A percentile compares a stretch with the other conserved stretches of the same genome.
These are phyloP conservation scores for Allantophomopsis lycopodina DNA, from an alignment of 2,329 filamentous ascomycete genomes.

Conservation along the genomic window DNA sequence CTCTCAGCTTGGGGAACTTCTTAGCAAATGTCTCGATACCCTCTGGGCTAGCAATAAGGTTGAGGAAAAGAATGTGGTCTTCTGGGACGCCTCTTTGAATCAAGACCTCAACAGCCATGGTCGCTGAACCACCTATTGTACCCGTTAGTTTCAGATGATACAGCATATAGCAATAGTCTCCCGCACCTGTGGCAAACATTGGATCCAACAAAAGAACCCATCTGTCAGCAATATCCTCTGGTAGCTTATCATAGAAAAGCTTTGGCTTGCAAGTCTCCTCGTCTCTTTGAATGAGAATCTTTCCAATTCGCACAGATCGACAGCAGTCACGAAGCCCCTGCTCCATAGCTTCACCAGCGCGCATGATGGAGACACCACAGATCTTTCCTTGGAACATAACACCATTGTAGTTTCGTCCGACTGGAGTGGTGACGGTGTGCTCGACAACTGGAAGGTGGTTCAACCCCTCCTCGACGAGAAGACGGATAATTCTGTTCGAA, in stretches of 20 bases:
- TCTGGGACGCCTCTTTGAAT: slow-evolving; percentile 85
- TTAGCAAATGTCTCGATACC: slow-evolving; percentile 81
- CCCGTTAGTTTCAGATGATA: background rate
- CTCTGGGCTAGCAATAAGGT: slow-evolving; percentile 93
- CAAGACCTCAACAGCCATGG: slow-evolving; percentile 91
- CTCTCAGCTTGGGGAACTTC: slow-evolving; percentile 76
- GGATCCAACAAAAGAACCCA: slow-evolving; percentile 93
- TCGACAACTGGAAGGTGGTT: slow-evolving; percentile 91
- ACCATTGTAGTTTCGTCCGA: slow-evolving; percentile 76
- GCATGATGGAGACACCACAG: slow-evolving; percentile 96
- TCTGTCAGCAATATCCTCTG: slow-evolving; percentile 79
- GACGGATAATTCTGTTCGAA: slow-evolving; percentile 92
- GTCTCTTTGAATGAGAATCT: slow-evolving; percentile 94
- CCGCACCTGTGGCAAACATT: slow-evolving; percentile 93
- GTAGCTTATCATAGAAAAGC: slow-evolving; percentile 95
- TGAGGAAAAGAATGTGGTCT: slow-evolving; percentile 89
- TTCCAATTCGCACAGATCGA: slow-evolving; percentile 92
- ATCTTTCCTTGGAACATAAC: slow-evolving; percentile 97
- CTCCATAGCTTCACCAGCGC: slow-evolving; percentile 96
- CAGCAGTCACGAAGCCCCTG: slow-evolving; percentile 93
- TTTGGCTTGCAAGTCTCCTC: slow-evolving; percentile 88
- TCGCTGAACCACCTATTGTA: slow-evolving; percentile 70
- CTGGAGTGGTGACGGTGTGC: slow-evolving; percentile 80
- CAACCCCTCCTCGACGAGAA: slow-evolving; percentile 91
- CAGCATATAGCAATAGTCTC: background rate